A percentile compares a stretch with the other conserved stretches of the same genome.
Evolutionary conservation across 2,329 filamentous ascomycete genomes (phyloP).

Genomic region (Xylariaceae sp.): DNA sequence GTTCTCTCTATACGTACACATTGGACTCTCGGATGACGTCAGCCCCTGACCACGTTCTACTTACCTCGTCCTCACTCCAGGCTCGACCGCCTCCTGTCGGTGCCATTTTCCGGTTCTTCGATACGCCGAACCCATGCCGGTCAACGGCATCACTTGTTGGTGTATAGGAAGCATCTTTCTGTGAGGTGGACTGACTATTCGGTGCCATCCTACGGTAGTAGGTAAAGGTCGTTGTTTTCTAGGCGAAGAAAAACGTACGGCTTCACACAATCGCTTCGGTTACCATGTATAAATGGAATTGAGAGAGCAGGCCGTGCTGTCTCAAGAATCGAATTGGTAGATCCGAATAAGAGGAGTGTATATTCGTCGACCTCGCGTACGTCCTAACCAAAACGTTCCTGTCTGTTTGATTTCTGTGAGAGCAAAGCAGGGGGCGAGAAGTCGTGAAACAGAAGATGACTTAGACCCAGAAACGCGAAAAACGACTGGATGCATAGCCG

Average conservation of each 20-base stretch:
- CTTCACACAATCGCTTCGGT: constrained; percentile 33
- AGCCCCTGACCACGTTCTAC: constrained; percentile 21
- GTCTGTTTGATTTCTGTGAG: background rate
- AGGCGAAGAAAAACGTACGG: constrained; percentile 28
- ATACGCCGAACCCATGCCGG: constrained; percentile 55
- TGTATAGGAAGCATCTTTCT: constrained; percentile 41
- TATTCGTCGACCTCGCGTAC: background rate
- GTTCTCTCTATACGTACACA: background rate
- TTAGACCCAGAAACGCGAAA: constrained; percentile 24
- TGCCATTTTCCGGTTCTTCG: constrained; percentile 61
- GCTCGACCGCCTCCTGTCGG: constrained; percentile 71
- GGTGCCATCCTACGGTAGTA: constrained; percentile 44
- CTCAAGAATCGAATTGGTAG: constrained; percentile 38
- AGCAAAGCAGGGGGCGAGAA: background rate
- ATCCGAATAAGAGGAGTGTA: constrained; percentile 4
- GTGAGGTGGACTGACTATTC: constrained; percentile 42
- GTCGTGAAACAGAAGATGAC: constrained; percentile 24
- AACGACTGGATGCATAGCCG: constrained; percentile 28
- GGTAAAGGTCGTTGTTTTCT: background rate
- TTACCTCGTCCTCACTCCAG: constrained; percentile 82
- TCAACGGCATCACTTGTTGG: constrained; percentile 51
- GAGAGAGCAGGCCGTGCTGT: constrained; percentile 41
- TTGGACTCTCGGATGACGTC: background rate
- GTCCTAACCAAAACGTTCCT: background rate
- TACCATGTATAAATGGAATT: constrained; percentile 20